Conservation (phyloP, 257 asterid species). For the Petrea volubilis region DNA sequence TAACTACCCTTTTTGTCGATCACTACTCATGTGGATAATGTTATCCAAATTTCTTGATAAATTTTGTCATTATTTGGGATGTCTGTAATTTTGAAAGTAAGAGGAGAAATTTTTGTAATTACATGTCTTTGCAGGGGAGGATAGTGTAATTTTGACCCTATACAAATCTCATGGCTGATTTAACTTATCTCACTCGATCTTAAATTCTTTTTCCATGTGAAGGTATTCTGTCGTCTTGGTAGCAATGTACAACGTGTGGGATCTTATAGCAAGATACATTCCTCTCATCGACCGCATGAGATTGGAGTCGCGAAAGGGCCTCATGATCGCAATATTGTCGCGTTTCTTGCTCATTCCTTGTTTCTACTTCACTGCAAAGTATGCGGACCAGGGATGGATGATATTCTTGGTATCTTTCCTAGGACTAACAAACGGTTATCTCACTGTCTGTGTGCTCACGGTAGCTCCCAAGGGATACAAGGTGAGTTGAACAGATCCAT, state of each 20-base stretch:
- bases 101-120: too few relatives aligned
- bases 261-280: conserved; percentile 62
- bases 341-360: conserved; percentile 75
- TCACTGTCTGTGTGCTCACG: conserved; percentile 69
- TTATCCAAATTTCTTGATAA: too few relatives aligned
- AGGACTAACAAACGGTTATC: conserved; percentile 82
- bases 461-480: conserved; percentile 80
- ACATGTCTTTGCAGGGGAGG: too few relatives aligned
- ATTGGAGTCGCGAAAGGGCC: conserved; percentile 64
- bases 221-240: conserved; percentile 76
- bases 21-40: too few relatives aligned
- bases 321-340: conserved; percentile 41
- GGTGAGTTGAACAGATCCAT: conserved; percentile 41
- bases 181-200: too few relatives aligned
- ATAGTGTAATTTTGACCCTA: too few relatives aligned
- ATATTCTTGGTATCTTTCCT: conserved; percentile 63
- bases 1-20: too few relatives aligned
- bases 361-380: conserved; percentile 82
- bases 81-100: too few relatives aligned
- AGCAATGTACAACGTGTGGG: conserved; percentile 74
- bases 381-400: conserved; percentile 87
- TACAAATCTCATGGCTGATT: too few relatives aligned
- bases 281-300: conserved; percentile 53
- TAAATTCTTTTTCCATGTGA: neutral
- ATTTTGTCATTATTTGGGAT: too few relatives aligned